A percentile compares a stretch with the other conserved stretches of the same genome.
phyloP scores from a whole-genome alignment of 1,139 yeast genomes.

The Taphrina flavorubra region DNA sequence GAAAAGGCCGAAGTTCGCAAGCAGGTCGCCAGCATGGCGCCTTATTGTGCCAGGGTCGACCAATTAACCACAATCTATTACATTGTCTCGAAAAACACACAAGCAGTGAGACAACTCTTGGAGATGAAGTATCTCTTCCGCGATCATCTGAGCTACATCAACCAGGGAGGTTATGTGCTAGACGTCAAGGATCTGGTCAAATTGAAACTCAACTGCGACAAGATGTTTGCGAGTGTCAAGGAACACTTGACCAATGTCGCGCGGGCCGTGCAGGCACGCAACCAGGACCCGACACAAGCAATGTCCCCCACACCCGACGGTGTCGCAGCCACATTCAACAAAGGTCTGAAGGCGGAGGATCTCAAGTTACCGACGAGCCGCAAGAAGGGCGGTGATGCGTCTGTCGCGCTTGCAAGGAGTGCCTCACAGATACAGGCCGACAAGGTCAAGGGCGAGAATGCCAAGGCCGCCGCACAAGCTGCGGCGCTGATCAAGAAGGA shows the following conservation, averaged over 20 bases:
- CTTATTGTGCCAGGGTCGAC: slow-evolving; percentile 25
- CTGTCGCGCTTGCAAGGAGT: slow-evolving; percentile 12
- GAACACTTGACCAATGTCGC: slow-evolving; percentile 38
- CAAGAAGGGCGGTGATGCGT: slow-evolving; percentile 23
- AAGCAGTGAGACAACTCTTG: slow-evolving; percentile 30
- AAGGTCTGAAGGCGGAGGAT: slow-evolving; percentile 37
- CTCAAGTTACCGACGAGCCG: slow-evolving; percentile 35
- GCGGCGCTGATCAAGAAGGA: slow-evolving; percentile 28
- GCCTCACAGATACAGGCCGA: slow-evolving; percentile 25
- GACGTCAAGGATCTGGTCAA: slow-evolving; percentile 29
- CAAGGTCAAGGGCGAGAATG: slow-evolving; percentile 16
- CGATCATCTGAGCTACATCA: slow-evolving; percentile 23
- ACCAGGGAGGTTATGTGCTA: slow-evolving; percentile 22
- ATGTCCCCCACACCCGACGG: slow-evolving; percentile 26
- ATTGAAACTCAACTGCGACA: slow-evolving; percentile 30
- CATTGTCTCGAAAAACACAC: slow-evolving; percentile 35
- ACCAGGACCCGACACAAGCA: slow-evolving; percentile 4
- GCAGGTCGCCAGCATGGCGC: slow-evolving; percentile 27
- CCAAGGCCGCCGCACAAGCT: slow-evolving; percentile 31
- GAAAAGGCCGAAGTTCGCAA: slow-evolving; percentile 30
- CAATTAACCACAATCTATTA: slow-evolving; percentile 36
- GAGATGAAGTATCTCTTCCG: slow-evolving; percentile 40
- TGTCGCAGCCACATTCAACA: slow-evolving; percentile 33
- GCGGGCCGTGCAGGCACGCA: slow-evolving; percentile 11
- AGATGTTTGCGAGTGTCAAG: slow-evolving; percentile 36